Conservation (phyloP, 1,139 yeast genomes). For the Casaregolazyma suthepensis region DNA sequence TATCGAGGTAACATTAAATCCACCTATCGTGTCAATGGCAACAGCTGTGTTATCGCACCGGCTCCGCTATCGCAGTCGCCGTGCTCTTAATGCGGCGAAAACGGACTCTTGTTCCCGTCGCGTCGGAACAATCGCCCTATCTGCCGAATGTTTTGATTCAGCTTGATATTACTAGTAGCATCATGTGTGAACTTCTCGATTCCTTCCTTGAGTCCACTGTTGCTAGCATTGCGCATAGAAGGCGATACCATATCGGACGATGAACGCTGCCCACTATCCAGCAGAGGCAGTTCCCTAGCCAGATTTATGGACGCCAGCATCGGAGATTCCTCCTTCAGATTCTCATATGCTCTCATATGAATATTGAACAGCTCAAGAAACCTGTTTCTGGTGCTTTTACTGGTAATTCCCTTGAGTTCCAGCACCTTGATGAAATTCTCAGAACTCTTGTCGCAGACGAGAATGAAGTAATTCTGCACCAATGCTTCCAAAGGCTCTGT, state of each 20-base stretch:
- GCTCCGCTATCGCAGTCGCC: too few relatives aligned
- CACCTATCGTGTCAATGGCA: too few relatives aligned
- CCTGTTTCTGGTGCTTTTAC: slow-evolving; percentile 40
- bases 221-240: background rate
- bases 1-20: too few relatives aligned
- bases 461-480: slow-evolving; percentile 58
- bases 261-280: background rate
- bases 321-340: slow-evolving; percentile 41
- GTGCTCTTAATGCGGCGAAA: background rate
- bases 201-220: slow-evolving; percentile 39
- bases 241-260: slow-evolving; percentile 10
- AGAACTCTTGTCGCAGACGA: slow-evolving; percentile 60
- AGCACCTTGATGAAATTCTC: slow-evolving; percentile 61
- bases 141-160: slow-evolving; percentile 53
- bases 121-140: slow-evolving; percentile 55
- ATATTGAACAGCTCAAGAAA: slow-evolving; percentile 57
- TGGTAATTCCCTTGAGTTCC: slow-evolving; percentile 52
- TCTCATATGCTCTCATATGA: slow-evolving; percentile 49
- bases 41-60: too few relatives aligned
- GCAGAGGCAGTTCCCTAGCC: background rate
- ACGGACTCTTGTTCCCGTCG: slow-evolving; percentile 29
- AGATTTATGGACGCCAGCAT: slow-evolving; percentile 32
- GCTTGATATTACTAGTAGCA: slow-evolving; percentile 46
- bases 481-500: slow-evolving; percentile 60
- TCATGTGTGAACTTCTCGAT: slow-evolving; percentile 44